Evolutionary conservation across 2,329 filamentous ascomycete genomes (phyloP).

Genomic region (Neofusicoccum ribis): DNA sequence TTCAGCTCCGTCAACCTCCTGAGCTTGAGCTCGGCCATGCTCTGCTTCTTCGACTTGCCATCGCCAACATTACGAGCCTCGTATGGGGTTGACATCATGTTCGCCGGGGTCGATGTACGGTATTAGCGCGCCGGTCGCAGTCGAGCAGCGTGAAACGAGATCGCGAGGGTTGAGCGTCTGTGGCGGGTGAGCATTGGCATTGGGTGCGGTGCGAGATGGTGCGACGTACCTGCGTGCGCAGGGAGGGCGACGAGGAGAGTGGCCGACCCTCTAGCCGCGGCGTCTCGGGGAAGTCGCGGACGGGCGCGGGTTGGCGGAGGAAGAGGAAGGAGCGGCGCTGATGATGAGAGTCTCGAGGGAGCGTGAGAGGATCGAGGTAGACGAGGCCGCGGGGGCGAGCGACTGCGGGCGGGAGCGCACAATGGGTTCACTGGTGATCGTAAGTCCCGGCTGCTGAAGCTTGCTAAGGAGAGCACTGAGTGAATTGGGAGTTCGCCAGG

Average conservation of each 20-base stretch:
- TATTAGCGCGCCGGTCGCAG: slow-evolving; percentile 11
- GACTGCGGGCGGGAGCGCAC: slow-evolving; percentile 10
- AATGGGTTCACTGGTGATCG: slow-evolving; percentile 12
- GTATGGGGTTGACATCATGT: slow-evolving; percentile 62
- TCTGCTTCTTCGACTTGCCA: slow-evolving; percentile 92
- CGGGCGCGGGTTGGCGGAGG: slow-evolving; percentile 21
- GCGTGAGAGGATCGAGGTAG: slow-evolving; percentile 5
- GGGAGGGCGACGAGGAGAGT: slow-evolving; percentile 27
- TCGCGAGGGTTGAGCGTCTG: slow-evolving; percentile 16
- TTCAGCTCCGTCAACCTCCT: slow-evolving; percentile 95
- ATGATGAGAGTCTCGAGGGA: not conserved
- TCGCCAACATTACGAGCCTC: slow-evolving; percentile 66
- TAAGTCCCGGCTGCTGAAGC: slow-evolving; percentile 8
- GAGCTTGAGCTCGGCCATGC: slow-evolving; percentile 97
- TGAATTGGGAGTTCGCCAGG: not conserved
- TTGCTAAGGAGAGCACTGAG: slow-evolving; percentile 5
- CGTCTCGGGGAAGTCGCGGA: slow-evolving; percentile 17
- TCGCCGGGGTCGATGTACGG: slow-evolving; percentile 22
- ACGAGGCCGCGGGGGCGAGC: slow-evolving; percentile 18
- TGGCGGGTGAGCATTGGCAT: slow-evolving; percentile 15
- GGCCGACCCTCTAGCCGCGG: slow-evolving; percentile 26
- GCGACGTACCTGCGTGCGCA: slow-evolving; percentile 21
- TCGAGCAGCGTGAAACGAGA: slow-evolving; percentile 14
- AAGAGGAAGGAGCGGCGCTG: slow-evolving; percentile 13
- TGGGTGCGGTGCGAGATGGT: slow-evolving; percentile 18